Conservation (phyloP, 352 stramenopile genomes). For the Phytophthora megakarya region DNA sequence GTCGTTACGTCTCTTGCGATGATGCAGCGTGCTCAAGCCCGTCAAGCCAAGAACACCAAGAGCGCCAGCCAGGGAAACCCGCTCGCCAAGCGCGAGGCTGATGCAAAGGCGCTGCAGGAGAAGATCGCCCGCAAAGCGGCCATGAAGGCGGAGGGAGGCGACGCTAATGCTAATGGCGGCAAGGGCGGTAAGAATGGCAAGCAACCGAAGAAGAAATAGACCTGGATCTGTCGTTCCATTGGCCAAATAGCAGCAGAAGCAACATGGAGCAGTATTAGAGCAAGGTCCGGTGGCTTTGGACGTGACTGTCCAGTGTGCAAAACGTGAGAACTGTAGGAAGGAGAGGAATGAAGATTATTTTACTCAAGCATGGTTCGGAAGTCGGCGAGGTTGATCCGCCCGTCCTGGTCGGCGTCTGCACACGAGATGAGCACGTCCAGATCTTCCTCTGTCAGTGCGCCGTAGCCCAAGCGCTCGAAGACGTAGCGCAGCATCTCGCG, state of each 20-base stretch:
- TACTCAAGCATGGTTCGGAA: slow-evolving; percentile 79
- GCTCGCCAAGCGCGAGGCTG: slow-evolving; percentile 63
- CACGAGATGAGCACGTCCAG: slow-evolving; percentile 84
- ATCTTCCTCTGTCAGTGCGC: slow-evolving; percentile 84
- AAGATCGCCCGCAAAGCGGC: slow-evolving; percentile 81
- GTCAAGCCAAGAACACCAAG: slow-evolving; percentile 57
- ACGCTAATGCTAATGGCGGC: slow-evolving; percentile 24
- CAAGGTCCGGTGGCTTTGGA: slow-evolving; percentile 1
- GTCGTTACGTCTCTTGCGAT: slow-evolving; percentile 14
- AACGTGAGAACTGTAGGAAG: slow-evolving; percentile 15
- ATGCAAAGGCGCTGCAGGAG: slow-evolving; percentile 81
- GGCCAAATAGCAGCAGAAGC: neutral
- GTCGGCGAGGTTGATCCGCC: slow-evolving; percentile 76
- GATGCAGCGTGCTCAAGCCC: slow-evolving; percentile 74
- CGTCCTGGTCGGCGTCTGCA: slow-evolving; percentile 85
- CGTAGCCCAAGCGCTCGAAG: slow-evolving; percentile 83
- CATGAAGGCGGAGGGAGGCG: slow-evolving; percentile 58
- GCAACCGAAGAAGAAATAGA: slow-evolving; percentile 41
- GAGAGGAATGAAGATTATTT: slow-evolving; percentile 31
- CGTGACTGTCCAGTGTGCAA: neutral
- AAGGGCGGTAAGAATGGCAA: slow-evolving; percentile 47
- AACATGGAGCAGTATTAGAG: slow-evolving; percentile 14
- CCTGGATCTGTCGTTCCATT: neutral
- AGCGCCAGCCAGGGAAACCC: slow-evolving; percentile 52
- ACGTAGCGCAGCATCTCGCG: slow-evolving; percentile 83